A percentile compares a stretch with the other conserved stretches of the same genome.
Evolutionary conservation across 1,284 basidiomycete species (phyloP).

Genomic region (Cutaneotrichosporon sp.): DNA sequence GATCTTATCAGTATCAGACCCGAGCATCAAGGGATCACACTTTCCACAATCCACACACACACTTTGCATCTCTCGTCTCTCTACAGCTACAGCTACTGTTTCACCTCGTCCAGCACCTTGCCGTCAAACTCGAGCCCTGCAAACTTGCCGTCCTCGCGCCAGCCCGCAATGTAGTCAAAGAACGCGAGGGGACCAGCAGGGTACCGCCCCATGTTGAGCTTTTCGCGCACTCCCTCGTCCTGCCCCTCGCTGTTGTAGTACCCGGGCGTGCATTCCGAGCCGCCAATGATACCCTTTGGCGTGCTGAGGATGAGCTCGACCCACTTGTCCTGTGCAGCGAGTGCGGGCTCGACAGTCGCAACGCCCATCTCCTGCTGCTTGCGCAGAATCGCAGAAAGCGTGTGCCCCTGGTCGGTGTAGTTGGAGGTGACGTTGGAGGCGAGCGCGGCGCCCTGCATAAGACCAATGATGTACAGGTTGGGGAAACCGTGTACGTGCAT

Average conservation of each 20-base stretch:
- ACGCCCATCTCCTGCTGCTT: conserved; percentile 7
- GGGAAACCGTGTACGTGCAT: conserved; percentile 14
- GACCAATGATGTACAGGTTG: conserved; percentile 13
- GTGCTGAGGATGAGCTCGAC: conserved; percentile 5
- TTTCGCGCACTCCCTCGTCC: conserved; percentile 4
- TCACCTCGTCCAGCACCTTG: too few relatives aligned
- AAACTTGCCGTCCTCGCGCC: conserved; percentile 13
- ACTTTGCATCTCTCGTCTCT: too few relatives aligned
- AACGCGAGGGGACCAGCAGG: conserved; percentile 7
- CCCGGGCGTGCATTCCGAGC: conserved; percentile 9
- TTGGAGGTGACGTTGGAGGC: conserved; percentile 12
- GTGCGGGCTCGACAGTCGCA: background rate
- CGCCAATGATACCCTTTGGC: background rate
- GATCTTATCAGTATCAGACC: too few relatives aligned
- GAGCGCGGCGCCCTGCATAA: conserved; percentile 8
- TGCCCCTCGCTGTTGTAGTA: conserved; percentile 16
- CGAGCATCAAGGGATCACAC: too few relatives aligned
- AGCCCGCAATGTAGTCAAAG: conserved; percentile 13
- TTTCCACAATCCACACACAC: too few relatives aligned
- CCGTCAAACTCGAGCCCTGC: conserved; percentile 15
- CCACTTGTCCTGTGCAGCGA: conserved; percentile 5
- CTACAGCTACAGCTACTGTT: too few relatives aligned
- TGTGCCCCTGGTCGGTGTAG: conserved; percentile 6
- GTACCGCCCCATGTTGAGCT: conserved; percentile 7
- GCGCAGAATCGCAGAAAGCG: conserved; percentile 8